Evolutionary conservation across 306 rosid genomes (phyloP).

Genomic region (Vigna nakashimae): DNA sequence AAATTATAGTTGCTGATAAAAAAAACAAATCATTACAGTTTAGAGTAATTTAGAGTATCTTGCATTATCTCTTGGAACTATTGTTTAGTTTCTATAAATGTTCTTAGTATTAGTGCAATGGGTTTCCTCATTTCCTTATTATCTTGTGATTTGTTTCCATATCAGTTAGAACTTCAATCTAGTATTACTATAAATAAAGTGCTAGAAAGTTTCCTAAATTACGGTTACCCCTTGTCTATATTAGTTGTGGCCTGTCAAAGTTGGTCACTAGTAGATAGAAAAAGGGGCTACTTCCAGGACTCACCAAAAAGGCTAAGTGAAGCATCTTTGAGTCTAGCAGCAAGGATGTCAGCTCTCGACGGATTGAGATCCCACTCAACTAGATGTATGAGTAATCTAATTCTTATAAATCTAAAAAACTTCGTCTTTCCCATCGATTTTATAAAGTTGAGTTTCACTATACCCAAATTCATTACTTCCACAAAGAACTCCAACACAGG

Average conservation of each 20-base stretch:
- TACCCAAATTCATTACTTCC: too few species aligned
- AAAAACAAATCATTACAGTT: not conserved
- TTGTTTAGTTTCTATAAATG: not conserved
- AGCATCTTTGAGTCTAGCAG: not conserved
- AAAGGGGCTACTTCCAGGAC: not conserved
- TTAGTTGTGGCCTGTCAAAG: not conserved
- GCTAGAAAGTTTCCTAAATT: not conserved
- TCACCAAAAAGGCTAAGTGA: not conserved
- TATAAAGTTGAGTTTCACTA: not conserved
- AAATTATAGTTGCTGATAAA: too few species aligned
- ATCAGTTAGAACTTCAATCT: not conserved
- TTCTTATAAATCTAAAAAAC: not conserved
- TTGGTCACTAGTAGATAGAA: too few species aligned
- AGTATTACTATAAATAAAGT: not conserved
- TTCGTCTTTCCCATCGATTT: not conserved
- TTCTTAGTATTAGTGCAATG: not conserved
- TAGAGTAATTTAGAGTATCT: not conserved
- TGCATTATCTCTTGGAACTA: not conserved
- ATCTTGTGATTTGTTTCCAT: not conserved
- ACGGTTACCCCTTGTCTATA: not conserved
- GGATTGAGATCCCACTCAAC: too few species aligned
- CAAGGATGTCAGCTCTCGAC: too few species aligned
- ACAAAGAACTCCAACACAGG: too few species aligned
- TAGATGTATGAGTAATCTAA: not conserved
- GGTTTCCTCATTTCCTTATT: constrained; percentile 1